phyloP scores from a whole-genome alignment of 1,139 yeast species.

The Kodamaea plutei region DNA sequence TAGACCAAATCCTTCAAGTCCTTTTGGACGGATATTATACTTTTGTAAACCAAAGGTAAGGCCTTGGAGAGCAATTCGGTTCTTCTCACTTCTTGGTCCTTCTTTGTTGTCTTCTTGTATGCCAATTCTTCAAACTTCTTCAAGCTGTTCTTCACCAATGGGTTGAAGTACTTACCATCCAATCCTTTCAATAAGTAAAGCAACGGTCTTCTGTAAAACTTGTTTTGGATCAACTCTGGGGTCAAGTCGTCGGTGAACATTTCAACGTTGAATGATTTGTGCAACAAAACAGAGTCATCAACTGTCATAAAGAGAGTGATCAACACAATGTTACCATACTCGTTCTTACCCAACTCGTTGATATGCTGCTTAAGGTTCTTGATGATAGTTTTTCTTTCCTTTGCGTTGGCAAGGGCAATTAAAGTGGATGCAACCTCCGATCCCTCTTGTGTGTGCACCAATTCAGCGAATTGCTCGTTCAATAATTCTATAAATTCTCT shows the following conservation, averaged over 20 bases:
- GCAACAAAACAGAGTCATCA: constrained; percentile 85
- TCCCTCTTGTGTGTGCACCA: constrained; percentile 94
- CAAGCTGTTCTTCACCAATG: constrained; percentile 59
- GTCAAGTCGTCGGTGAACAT: constrained; percentile 52
- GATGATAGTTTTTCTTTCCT: constrained; percentile 81
- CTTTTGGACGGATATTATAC: constrained; percentile 17
- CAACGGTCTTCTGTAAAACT: constrained; percentile 86
- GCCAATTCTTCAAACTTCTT: constrained; percentile 62
- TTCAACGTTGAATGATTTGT: constrained; percentile 65
- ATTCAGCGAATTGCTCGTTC: constrained; percentile 86
- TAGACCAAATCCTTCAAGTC: constrained; percentile 37
- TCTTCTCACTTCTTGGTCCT: constrained; percentile 76
- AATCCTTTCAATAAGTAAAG: constrained; percentile 75
- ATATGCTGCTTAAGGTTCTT: constrained; percentile 72
- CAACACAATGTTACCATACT: constrained; percentile 79
- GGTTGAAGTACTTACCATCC: constrained; percentile 80
- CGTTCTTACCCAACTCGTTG: constrained; percentile 71
- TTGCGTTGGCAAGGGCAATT: constrained; percentile 81
- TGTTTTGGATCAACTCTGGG: constrained; percentile 59
- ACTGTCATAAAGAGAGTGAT: constrained; percentile 79
- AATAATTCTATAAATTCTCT: constrained; percentile 80
- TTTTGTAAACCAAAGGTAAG: constrained; percentile 60
- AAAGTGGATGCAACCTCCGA: constrained; percentile 81
- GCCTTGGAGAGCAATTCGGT: constrained; percentile 62
- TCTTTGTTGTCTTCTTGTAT: constrained; percentile 68